These are phyloP conservation scores for Backusella morwellensis DNA, from an alignment of 192 early-diverging fungal species.

Conservation along the genomic window DNA sequence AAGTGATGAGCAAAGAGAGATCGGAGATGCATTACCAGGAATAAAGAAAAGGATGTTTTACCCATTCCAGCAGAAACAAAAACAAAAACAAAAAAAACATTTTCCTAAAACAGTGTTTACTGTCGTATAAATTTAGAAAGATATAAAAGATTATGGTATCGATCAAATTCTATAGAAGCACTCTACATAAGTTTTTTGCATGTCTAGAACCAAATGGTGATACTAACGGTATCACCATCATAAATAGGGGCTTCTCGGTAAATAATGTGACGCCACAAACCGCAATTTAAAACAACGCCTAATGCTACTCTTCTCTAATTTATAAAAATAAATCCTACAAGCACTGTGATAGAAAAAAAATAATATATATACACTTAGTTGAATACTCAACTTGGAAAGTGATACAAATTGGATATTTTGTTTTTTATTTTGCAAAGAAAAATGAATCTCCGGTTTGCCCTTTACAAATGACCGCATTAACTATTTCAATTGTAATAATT, in stretches of 20 bases:
- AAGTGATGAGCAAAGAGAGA: not conserved
- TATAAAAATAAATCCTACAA: not conserved
- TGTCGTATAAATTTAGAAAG: not conserved
- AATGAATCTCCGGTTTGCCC: not conserved
- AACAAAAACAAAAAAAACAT: not conserved
- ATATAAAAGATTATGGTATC: not conserved
- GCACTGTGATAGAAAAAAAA: not conserved
- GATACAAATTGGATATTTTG: not conserved
- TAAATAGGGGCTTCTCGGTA: not conserved
- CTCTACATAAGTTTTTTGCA: not conserved
- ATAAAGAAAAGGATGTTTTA: not conserved
- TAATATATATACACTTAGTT: not conserved
- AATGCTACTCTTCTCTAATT: not conserved
- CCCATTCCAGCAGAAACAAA: not conserved
- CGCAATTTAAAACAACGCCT: not conserved
- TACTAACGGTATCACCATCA: not conserved
- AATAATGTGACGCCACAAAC: not conserved
- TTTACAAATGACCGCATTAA: not conserved
- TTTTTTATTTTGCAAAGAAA: not conserved
- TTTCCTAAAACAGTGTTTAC: not conserved
- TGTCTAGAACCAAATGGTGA: not conserved
- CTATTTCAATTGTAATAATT: not conserved
- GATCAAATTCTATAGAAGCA: not conserved
- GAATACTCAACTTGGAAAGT: not conserved
- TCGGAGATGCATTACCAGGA: not conserved